These are phyloP conservation scores for Phytophthora sojae DNA, from an alignment of 352 stramenopile genomes.

Conservation along the genomic window DNA sequence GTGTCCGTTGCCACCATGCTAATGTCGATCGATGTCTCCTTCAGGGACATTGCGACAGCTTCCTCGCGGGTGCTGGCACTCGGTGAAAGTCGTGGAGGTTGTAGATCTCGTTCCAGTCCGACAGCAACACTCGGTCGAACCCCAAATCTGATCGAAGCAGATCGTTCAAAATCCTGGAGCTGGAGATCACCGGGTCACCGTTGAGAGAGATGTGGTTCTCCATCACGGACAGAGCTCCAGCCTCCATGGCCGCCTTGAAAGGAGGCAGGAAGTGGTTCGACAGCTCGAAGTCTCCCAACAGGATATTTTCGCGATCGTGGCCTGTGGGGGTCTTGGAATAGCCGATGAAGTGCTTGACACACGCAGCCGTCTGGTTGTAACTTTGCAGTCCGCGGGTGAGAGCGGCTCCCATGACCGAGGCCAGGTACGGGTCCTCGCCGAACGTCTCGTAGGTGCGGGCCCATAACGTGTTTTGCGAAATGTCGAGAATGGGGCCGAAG, in stretches of 20 bases:
- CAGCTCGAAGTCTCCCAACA: conserved; percentile 58
- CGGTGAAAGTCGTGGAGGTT: conserved; percentile 24
- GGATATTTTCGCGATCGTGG: conserved; percentile 75
- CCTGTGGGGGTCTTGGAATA: conserved; percentile 75
- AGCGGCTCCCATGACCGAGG: conserved; percentile 65
- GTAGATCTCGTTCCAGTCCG: conserved; percentile 89
- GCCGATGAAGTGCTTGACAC: conserved; percentile 85
- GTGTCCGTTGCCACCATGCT: conserved; percentile 71
- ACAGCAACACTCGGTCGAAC: conserved; percentile 85
- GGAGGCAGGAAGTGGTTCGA: conserved; percentile 77
- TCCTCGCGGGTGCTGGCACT: not conserved
- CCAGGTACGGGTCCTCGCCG: conserved; percentile 86
- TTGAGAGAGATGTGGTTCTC: conserved; percentile 91
- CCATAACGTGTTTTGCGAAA: conserved; percentile 87
- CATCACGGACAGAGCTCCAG: conserved; percentile 84
- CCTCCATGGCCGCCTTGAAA: conserved; percentile 65
- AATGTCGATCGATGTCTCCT: conserved; percentile 77
- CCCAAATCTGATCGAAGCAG: conserved; percentile 71
- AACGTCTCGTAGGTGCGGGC: conserved; percentile 91
- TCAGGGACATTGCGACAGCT: not conserved
- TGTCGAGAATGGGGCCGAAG: conserved; percentile 81
- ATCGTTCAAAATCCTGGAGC: conserved; percentile 62
- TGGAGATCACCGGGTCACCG: conserved; percentile 83
- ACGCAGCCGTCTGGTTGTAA: conserved; percentile 63
- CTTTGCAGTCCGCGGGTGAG: conserved; percentile 79